Percentiles rank a stretch among this genome's conserved stretches.
Evolutionary conservation across 2,329 filamentous ascomycete species (phyloP).

Genomic region (Neopestalotiopsis rosae): DNA sequence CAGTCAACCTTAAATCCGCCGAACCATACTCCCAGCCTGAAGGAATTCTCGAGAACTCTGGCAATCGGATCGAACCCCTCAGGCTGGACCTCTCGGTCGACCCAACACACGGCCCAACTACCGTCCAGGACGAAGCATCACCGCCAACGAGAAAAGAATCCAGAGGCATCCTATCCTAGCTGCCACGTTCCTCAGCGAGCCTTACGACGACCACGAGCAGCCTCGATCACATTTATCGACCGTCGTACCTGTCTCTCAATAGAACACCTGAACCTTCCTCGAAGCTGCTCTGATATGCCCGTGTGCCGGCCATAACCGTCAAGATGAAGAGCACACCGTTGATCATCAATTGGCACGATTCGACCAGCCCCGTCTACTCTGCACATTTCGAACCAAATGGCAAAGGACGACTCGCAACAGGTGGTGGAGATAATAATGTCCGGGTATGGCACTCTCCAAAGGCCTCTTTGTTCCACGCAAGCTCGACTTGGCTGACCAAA

Average conservation of each 20-base stretch:
- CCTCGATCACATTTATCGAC: neutral
- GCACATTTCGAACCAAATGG: constrained; percentile 94
- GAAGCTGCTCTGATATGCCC: constrained; percentile 23
- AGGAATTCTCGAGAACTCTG: neutral
- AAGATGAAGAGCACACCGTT: constrained; percentile 95
- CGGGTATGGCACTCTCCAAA: constrained; percentile 62
- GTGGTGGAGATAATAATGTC: constrained; percentile 95
- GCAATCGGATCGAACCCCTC: neutral
- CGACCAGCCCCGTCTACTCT: constrained; percentile 95
- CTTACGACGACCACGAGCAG: constrained; percentile 3
- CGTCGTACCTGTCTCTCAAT: neutral
- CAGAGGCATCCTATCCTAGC: neutral
- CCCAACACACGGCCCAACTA: neutral
- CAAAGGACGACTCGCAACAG: constrained; percentile 90
- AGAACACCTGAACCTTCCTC: constrained; percentile 8
- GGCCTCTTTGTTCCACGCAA: neutral
- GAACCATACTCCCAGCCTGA: neutral
- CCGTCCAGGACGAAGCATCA: neutral
- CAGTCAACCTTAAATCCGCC: constrained; percentile 3
- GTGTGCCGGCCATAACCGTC: constrained; percentile 30
- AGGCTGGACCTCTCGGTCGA: neutral
- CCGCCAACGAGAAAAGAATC: neutral
- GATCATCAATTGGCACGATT: constrained; percentile 98
- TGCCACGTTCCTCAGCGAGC: neutral
- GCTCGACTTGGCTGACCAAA: constrained; percentile 5